These are phyloP conservation scores for Pyrenochaeta sp. DNA, from an alignment of 2,329 filamentous ascomycete genomes.

Conservation along the genomic window DNA sequence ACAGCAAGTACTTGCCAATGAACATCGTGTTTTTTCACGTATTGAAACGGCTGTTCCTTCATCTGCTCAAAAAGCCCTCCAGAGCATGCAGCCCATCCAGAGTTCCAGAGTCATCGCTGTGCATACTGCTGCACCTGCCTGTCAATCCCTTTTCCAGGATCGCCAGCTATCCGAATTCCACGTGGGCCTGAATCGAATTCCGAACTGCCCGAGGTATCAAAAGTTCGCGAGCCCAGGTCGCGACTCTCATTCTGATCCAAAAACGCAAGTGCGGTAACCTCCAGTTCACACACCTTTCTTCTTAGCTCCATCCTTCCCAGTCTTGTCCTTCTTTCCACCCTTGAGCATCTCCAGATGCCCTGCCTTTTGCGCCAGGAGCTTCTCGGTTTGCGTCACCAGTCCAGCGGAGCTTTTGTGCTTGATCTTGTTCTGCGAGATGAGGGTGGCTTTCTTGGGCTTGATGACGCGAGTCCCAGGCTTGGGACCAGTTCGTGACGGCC, in stretches of 20 bases:
- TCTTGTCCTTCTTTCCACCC: constrained; percentile 68
- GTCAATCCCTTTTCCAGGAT: no score
- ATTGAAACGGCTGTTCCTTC: not conserved
- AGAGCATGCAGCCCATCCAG: not conserved
- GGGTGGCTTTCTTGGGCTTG: constrained; percentile 70
- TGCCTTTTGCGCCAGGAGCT: constrained; percentile 70
- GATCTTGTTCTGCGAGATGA: constrained; percentile 69
- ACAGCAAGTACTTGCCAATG: constrained; percentile 5
- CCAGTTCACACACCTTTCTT: constrained; percentile 10
- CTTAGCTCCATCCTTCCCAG: constrained; percentile 25
- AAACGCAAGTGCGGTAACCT: not conserved
- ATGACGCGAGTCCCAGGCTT: constrained; percentile 69
- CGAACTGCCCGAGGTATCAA: no score
- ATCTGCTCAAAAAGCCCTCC: not conserved
- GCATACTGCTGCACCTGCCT: no score
- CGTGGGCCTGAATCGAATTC: no score
- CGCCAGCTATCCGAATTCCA: no score
- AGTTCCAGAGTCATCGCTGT: not conserved
- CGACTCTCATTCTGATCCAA: not conserved
- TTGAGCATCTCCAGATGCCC: constrained; percentile 75
- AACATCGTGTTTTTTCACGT: not conserved
- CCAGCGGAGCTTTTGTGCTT: constrained; percentile 72
- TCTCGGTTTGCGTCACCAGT: constrained; percentile 72
- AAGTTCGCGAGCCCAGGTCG: no score
- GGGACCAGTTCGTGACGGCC: constrained; percentile 53